Conservation (phyloP, 495 filamentous ascomycete species). For the Penicillium flavigenum region DNA sequence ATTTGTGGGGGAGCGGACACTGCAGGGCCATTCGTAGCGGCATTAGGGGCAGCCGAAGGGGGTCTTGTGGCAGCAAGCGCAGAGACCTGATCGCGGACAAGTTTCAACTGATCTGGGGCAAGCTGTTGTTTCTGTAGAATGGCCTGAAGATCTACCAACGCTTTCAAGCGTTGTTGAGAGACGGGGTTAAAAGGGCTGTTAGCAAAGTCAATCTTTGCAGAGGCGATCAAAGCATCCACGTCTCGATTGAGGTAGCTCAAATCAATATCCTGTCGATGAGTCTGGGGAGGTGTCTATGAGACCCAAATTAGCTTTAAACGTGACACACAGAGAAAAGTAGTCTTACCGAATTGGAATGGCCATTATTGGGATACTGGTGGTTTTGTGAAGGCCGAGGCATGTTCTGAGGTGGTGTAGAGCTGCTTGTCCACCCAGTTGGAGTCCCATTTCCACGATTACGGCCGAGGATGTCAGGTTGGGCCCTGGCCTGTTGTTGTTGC, state of each 20-base stretch:
- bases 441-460: constrained; percentile 55
- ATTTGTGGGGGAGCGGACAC: constrained; percentile 29
- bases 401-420: constrained; percentile 65
- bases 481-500: constrained; percentile 66
- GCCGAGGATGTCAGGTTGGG: constrained; percentile 61
- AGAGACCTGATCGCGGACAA: constrained; percentile 76
- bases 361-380: constrained; percentile 34
- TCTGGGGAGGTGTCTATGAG: constrained; percentile 37
- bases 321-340: background rate
- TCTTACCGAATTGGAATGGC: constrained; percentile 39
- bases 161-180: constrained; percentile 75
- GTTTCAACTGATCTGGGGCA: constrained; percentile 73
- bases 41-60: constrained; percentile 21
- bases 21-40: constrained; percentile 25
- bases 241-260: constrained; percentile 78
- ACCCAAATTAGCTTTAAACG: constrained; percentile 1
- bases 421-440: constrained; percentile 59
- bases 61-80: constrained; percentile 53
- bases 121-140: constrained; percentile 78
- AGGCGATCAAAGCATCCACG: constrained; percentile 70
- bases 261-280: constrained; percentile 36
- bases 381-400: constrained; percentile 40
- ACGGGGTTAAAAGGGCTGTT: constrained; percentile 69
- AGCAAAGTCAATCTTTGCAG: constrained; percentile 68
- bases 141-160: constrained; percentile 79